Percentiles rank a stretch among this genome's conserved stretches.
Conservation (phyloP, 495 filamentous ascomycete species). For the Pyrenula massariospora region DNA sequence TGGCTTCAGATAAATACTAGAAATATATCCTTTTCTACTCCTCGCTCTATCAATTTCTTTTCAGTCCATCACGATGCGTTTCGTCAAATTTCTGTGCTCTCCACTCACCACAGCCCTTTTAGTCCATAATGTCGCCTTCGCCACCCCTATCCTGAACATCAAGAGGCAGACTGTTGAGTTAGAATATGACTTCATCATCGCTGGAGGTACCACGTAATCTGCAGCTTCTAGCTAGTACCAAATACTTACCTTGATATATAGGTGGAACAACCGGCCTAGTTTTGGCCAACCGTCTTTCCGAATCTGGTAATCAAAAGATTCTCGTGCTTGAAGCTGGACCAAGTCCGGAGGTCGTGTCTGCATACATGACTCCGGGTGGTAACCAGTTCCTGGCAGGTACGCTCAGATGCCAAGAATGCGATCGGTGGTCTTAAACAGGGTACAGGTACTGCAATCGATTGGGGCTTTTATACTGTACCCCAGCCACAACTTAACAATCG, state of each 20-base stretch:
- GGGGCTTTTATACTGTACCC: not conserved
- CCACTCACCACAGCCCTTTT: not conserved
- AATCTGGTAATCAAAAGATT: conserved; percentile 29
- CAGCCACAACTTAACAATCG: not conserved
- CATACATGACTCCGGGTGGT: not conserved
- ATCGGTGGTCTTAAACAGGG: not conserved
- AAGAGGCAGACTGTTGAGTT: not conserved
- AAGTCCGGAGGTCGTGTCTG: conserved; percentile 2
- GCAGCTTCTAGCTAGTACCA: not conserved
- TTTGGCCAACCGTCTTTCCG: conserved; percentile 40
- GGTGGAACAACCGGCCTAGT: conserved; percentile 42
- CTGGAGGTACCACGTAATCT: not conserved
- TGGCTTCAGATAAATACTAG: not conserved
- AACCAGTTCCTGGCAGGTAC: not conserved
- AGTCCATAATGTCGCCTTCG: not conserved
- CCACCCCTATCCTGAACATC: not conserved
- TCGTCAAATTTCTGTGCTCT: not conserved
- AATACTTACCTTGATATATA: not conserved
- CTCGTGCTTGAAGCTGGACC: conserved; percentile 42
- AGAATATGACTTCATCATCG: not conserved
- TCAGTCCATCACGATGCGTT: not conserved
- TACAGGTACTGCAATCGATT: not conserved
- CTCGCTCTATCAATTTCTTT: not conserved
- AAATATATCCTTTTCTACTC: not conserved
- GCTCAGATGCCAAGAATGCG: conserved; percentile 1